phyloP scores from a whole-genome alignment of 139 green algal genomes.

The Coccomyxa sp. region DNA sequence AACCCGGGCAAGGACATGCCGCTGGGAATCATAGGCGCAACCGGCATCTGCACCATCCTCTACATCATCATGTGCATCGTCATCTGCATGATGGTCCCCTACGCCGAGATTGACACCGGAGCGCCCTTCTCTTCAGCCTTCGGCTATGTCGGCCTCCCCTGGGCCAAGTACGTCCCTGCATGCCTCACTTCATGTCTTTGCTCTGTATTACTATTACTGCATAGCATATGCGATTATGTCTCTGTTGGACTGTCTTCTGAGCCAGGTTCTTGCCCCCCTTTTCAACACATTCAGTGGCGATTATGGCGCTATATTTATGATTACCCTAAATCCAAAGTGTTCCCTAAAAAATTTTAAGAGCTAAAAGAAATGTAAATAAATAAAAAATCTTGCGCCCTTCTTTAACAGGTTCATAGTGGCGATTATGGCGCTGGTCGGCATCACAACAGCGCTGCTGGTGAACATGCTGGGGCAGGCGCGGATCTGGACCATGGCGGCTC shows the following conservation, averaged over 20 bases:
- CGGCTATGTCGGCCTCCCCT: not conserved
- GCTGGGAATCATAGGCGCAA: not conserved
- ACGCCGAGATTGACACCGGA: not conserved
- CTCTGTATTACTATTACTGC: no score
- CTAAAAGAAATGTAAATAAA: no score
- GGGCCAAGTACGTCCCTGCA: not conserved
- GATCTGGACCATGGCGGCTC: constrained; percentile 71
- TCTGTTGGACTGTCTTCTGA: no score
- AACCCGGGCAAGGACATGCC: not conserved
- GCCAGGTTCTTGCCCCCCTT: no score
- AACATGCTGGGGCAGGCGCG: constrained; percentile 70
- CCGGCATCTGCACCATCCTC: not conserved
- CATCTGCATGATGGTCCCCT: not conserved
- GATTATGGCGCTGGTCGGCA: constrained; percentile 33
- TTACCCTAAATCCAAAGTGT: no score
- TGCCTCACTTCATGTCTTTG: not conserved
- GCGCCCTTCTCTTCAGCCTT: not conserved
- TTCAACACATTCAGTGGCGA: not conserved
- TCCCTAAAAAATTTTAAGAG: no score
- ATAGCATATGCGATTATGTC: no score
- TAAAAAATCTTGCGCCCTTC: no score
- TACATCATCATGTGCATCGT: constrained; percentile 1
- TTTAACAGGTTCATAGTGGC: not conserved
- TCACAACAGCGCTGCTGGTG: constrained; percentile 62
- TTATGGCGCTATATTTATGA: not conserved